phyloP scores from a whole-genome alignment of 2,329 filamentous ascomycete genomes.

The Trichophyton verrucosum region DNA sequence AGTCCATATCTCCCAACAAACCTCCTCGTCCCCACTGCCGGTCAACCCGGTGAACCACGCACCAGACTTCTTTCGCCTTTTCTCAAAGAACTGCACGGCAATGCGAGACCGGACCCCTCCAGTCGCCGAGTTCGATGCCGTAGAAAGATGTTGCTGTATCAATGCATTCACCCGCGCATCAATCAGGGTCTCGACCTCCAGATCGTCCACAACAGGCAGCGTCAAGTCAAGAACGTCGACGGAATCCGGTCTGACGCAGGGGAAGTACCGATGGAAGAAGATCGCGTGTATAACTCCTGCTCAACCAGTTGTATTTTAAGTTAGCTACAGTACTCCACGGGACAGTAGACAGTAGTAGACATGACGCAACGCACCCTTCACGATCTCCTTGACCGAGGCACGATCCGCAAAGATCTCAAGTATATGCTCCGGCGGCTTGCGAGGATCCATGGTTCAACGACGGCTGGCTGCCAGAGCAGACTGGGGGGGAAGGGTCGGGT shows the following conservation, averaged over 20 bases:
- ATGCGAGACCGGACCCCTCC: slow-evolving; percentile 62
- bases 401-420: slow-evolving; percentile 91
- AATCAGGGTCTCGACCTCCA: slow-evolving; percentile 84
- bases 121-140: slow-evolving; percentile 41
- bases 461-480: background rate
- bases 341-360: too few relatives aligned
- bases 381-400: slow-evolving; percentile 75
- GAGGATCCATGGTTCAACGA: slow-evolving; percentile 44
- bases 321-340: too few relatives aligned
- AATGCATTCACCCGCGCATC: slow-evolving; percentile 73
- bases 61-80: slow-evolving; percentile 69
- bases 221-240: slow-evolving; percentile 85
- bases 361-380: slow-evolving; percentile 55
- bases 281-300: slow-evolving; percentile 87
- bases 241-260: slow-evolving; percentile 65
- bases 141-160: slow-evolving; percentile 60
- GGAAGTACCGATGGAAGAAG: slow-evolving; percentile 98
- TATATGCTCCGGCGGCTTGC: slow-evolving; percentile 70
- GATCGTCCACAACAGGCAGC: slow-evolving; percentile 77
- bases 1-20: slow-evolving; percentile 95
- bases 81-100: slow-evolving; percentile 88
- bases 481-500: too few relatives aligned
- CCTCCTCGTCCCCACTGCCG: slow-evolving; percentile 64
- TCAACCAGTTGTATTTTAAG: background rate
- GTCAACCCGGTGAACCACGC: slow-evolving; percentile 47